Evolutionary conservation across 164 flowering plant genomes (phyloP), one percentile per base, ranked within the genome.

Genomic region (Berberis thunbergii): DNA sequence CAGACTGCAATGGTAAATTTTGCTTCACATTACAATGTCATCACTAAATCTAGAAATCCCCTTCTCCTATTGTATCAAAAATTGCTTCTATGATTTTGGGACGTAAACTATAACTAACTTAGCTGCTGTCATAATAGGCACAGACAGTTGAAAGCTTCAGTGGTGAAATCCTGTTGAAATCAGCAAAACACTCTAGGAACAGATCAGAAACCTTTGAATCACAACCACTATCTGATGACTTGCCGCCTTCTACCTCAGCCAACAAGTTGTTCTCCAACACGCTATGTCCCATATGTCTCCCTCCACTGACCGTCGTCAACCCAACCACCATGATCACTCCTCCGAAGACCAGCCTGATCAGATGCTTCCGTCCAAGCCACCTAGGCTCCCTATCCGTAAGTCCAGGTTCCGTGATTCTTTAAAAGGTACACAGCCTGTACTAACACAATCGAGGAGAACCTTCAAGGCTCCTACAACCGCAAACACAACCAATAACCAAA

Each of bases 201-300:
- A 72, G 48, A n/a, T 80, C 86, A 1, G 81, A 75, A 46, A 44
- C 62, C 41, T 44, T 66, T 46, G 49, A 65, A 40, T 39, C 39
- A 46, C 64, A 49, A 44, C 6, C 44, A 45, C 42, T 6, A 43
- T 57, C 62, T 9, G 12, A 12, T 2, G 2, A 43, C 46, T 4
- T 1, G 57, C 75, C 81, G 38, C 82, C 80, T 45, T 66, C 77
- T 6, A 64, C 80, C 1, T 67, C 83, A 6, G 83, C 80, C 45
- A 85, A 84, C 7, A 74, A 79, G 64, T 82, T 85, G 86, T 74
- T 84, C 72, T 70, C 83, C 78, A 82, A 77, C 78, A 74, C 79
- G 48, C 75, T 85, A 79, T 72, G 45, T 76, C 79, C 52, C 57
- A 56, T 1, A 61, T 3, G 38, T 63, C 69, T 59, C 65, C 57